phyloP scores from a whole-genome alignment of 257 asterid genomes.

The Ehretia macrophylla region DNA sequence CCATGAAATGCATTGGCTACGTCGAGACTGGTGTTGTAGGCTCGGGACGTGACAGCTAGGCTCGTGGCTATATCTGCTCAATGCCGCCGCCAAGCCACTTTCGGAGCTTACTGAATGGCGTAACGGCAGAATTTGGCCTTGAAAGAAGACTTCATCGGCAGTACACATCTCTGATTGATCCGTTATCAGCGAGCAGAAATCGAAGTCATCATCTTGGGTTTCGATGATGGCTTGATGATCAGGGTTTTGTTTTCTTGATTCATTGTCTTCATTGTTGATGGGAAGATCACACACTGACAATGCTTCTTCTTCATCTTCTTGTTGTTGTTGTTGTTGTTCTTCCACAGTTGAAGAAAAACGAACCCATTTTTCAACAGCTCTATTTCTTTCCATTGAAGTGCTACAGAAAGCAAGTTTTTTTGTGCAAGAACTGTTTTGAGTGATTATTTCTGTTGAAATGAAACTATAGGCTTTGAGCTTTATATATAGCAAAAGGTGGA shows the following conservation, averaged over 20 bases:
- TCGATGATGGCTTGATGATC: background rate
- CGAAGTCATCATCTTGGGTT: constrained; percentile 39
- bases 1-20: constrained; percentile 28
- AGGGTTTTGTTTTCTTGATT: constrained; percentile 15
- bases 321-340: background rate
- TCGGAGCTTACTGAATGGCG: constrained; percentile 57
- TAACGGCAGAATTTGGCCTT: constrained; percentile 70
- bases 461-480: constrained; percentile 3
- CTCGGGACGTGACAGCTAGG: too few relatives aligned
- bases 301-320: constrained; percentile 43
- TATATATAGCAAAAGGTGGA: background rate
- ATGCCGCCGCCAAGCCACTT: constrained; percentile 13
- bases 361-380: constrained; percentile 13
- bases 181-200: constrained; percentile 41
- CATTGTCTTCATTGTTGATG: constrained; percentile 23
- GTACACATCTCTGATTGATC: constrained; percentile 62
- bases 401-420: background rate
- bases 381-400: background rate
- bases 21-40: too few relatives aligned
- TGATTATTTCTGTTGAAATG: background rate
- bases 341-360: background rate
- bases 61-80: constrained; percentile 5
- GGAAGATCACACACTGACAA: constrained; percentile 82
- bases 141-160: constrained; percentile 79
- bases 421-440: background rate